Conservation (phyloP, 75 land plant genomes). For the Selaginella moellendorffii region DNA sequence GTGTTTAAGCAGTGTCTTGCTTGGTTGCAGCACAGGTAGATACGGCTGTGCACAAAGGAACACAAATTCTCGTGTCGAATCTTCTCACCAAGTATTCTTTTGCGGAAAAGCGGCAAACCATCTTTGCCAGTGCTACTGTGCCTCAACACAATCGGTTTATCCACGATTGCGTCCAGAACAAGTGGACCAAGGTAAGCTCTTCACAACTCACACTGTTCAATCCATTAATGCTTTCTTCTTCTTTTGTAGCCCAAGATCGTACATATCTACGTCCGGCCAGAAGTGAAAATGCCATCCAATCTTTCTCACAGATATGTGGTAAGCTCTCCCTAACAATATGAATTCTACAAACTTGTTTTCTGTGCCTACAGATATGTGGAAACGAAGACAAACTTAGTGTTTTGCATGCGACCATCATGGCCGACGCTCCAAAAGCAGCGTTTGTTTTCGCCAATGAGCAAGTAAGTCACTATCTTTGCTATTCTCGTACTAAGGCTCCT, state of each 20-base stretch:
- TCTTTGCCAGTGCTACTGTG: slow-evolving; percentile 91
- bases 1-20: background rate
- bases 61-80: slow-evolving; percentile 46
- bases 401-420: slow-evolving; percentile 35
- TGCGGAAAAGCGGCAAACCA: slow-evolving; percentile 59
- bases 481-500: background rate
- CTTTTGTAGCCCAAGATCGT: slow-evolving; percentile 52
- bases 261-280: slow-evolving; percentile 61
- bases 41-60: slow-evolving; percentile 58
- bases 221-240: slow-evolving; percentile 1
- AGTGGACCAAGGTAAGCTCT: slow-evolving; percentile 93
- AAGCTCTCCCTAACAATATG: slow-evolving; percentile 10
- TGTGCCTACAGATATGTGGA: slow-evolving; percentile 37
- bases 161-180: slow-evolving; percentile 73
- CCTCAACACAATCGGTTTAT: slow-evolving; percentile 83
- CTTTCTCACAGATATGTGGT: slow-evolving; percentile 77
- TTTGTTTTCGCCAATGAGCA: slow-evolving; percentile 36
- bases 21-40: slow-evolving; percentile 56
- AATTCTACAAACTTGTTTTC: background rate
- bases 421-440: slow-evolving; percentile 54
- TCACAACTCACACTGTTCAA: too few relatives aligned
- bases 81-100: slow-evolving; percentile 60
- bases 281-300: slow-evolving; percentile 58
- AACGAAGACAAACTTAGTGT: slow-evolving; percentile 35
- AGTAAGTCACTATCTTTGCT: background rate